A percentile compares a stretch with the other conserved stretches of the same genome.
phyloP scores from a whole-genome alignment of 2,329 filamentous ascomycete genomes.

The Shiraia sp. region DNA sequence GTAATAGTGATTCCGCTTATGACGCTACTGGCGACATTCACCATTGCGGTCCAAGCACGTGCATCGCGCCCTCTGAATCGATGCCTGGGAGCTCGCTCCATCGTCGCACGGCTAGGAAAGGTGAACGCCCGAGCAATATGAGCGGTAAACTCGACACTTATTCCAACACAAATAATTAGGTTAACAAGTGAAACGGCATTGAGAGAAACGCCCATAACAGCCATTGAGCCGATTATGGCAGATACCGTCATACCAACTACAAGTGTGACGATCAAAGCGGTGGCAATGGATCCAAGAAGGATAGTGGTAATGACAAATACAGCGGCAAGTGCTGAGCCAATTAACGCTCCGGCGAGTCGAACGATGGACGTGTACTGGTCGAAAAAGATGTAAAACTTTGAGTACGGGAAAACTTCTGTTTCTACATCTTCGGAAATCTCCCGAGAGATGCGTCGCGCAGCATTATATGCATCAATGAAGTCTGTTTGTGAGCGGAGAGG shows the following conservation, averaged over 20 bases:
- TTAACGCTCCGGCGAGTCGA: constrained; percentile 73
- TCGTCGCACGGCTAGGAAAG: constrained; percentile 81
- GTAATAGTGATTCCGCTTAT: constrained; percentile 97
- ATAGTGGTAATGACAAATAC: constrained; percentile 80
- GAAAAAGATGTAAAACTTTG: constrained; percentile 98
- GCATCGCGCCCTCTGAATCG: constrained; percentile 82
- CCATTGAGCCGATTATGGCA: constrained; percentile 96
- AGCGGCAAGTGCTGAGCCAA: constrained; percentile 81
- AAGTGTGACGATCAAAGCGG: constrained; percentile 77
- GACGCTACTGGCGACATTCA: constrained; percentile 92
- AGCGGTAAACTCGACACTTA: constrained; percentile 95
- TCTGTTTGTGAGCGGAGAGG: constrained; percentile 86
- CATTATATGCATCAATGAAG: constrained; percentile 88
- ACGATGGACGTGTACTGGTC: constrained; percentile 93
- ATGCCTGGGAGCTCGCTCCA: constrained; percentile 74
- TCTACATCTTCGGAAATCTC: constrained; percentile 73
- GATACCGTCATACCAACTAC: constrained; percentile 93
- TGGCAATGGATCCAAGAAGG: constrained; percentile 81
- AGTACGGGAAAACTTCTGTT: constrained; percentile 91
- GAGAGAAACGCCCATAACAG: constrained; percentile 81
- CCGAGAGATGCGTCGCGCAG: constrained; percentile 83
- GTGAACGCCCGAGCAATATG: constrained; percentile 96
- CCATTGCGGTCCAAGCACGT: constrained; percentile 87
- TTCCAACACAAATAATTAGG: constrained; percentile 94
- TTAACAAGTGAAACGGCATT: constrained; percentile 97